phyloP scores from a whole-genome alignment of 1,139 yeast genomes.

The Taiozyma sp. region DNA sequence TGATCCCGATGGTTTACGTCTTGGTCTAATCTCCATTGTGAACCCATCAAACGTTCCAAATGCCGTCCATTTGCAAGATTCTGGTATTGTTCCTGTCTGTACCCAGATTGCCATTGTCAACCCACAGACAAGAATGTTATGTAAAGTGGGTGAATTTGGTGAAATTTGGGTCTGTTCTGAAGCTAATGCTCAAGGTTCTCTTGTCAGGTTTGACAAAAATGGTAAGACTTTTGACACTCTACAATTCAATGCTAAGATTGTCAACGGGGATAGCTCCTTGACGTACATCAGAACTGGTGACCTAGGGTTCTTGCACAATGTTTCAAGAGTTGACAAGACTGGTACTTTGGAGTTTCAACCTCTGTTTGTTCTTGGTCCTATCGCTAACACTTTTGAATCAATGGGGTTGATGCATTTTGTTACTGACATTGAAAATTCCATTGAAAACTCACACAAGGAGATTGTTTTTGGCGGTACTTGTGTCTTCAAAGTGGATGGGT shows the following conservation, averaged over 20 bases:
- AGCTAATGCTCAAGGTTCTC: slow-evolving; percentile 48
- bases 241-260: slow-evolving; percentile 27
- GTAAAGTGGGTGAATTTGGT: slow-evolving; percentile 93
- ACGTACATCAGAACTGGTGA: slow-evolving; percentile 88
- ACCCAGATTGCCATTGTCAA: slow-evolving; percentile 93
- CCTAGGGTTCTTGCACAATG: slow-evolving; percentile 82
- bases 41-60: slow-evolving; percentile 64
- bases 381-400: slow-evolving; percentile 86
- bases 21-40: slow-evolving; percentile 78
- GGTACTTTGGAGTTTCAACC: slow-evolving; percentile 62
- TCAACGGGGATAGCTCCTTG: slow-evolving; percentile 56
- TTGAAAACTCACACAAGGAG: slow-evolving; percentile 59
- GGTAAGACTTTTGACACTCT: slow-evolving; percentile 11
- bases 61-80: slow-evolving; percentile 79
- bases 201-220: slow-evolving; percentile 15
- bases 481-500: slow-evolving; percentile 79
- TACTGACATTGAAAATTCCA: slow-evolving; percentile 70
- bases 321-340: slow-evolving; percentile 42
- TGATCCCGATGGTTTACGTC: slow-evolving; percentile 84
- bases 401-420: slow-evolving; percentile 93
- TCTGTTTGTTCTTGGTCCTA: slow-evolving; percentile 76
- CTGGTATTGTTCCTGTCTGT: slow-evolving; percentile 94
- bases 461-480: slow-evolving; percentile 59
- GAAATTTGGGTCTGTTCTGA: slow-evolving; percentile 96
- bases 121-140: slow-evolving; percentile 77